These are phyloP conservation scores for Tephrocybe sp. DNA, from an alignment of 768 basidiomycete species.

Conservation along the genomic window DNA sequence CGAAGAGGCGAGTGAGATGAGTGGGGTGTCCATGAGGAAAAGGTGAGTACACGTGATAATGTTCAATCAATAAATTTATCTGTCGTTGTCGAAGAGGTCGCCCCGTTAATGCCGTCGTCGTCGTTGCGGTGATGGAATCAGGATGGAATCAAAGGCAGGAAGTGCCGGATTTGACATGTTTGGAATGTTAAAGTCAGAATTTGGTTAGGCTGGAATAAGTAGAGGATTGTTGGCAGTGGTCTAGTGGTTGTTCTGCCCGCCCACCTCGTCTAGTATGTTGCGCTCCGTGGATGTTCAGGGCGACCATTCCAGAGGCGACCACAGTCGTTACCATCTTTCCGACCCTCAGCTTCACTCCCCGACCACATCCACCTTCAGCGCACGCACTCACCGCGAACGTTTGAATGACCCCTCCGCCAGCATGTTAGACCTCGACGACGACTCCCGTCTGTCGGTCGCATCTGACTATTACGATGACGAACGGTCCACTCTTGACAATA, in stretches of 20 bases:
- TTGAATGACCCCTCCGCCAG: slow-evolving; percentile 49
- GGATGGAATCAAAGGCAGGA: slow-evolving; percentile 6
- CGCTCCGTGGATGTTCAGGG: slow-evolving; percentile 43
- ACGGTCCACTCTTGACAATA: slow-evolving; percentile 40
- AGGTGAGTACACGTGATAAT: neutral
- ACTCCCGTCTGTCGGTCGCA: slow-evolving; percentile 37
- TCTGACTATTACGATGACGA: slow-evolving; percentile 28
- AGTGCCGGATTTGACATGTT: slow-evolving; percentile 11
- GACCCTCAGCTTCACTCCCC: slow-evolving; percentile 23
- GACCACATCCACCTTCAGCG: slow-evolving; percentile 15
- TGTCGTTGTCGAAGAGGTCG: neutral
- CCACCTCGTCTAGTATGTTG: slow-evolving; percentile 34
- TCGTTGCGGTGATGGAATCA: slow-evolving; percentile 8
- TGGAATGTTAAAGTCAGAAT: slow-evolving; percentile 12
- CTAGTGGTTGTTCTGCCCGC: slow-evolving; percentile 4
- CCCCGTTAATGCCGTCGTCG: neutral
- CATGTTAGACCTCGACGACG: slow-evolving; percentile 60
- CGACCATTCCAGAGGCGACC: slow-evolving; percentile 43
- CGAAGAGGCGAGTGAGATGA: slow-evolving; percentile 49
- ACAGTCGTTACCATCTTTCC: slow-evolving; percentile 30
- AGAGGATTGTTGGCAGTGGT: slow-evolving; percentile 8
- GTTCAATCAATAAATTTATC: neutral
- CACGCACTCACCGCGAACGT: slow-evolving; percentile 31
- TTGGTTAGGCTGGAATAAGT: slow-evolving; percentile 9
- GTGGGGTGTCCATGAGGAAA: slow-evolving; percentile 14